Evolutionary conservation across 2,329 filamentous ascomycete species (phyloP).

Genomic region (Tolypocladium paradoxum): DNA sequence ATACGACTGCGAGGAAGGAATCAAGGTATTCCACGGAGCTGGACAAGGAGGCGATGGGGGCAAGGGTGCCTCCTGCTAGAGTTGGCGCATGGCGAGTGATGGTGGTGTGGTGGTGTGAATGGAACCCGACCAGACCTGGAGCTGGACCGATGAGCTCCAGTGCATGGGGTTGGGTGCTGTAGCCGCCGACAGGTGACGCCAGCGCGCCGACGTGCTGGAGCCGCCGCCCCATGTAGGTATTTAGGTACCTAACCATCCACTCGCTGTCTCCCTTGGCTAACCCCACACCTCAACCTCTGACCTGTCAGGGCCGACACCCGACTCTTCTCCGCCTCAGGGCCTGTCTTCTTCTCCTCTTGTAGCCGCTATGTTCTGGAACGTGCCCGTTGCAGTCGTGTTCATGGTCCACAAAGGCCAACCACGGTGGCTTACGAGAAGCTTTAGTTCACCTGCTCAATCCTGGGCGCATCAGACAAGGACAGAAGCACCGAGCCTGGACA

Average conservation of each 20-base stretch:
- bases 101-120: neutral
- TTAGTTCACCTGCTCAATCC: no score
- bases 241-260: no score
- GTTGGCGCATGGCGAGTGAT: neutral
- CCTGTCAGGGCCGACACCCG: no score
- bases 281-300: no score
- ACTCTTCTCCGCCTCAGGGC: no score
- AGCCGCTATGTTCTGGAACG: neutral
- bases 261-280: no score
- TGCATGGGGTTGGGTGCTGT: neutral
- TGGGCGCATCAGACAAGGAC: no score
- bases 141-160: neutral
- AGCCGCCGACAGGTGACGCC: neutral
- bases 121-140: no score
- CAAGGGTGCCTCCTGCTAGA: neutral
- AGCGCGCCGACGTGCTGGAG: neutral
- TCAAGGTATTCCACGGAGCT: neutral
- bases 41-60: neutral
- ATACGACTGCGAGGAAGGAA: neutral
- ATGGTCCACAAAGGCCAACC: neutral
- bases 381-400: neutral
- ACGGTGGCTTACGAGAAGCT: neutral
- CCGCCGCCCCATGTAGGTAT: neutral
- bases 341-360: no score
- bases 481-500: no score